Conservation (phyloP, 352 stramenopile genomes). For the Globisporangium nagaii region DNA sequence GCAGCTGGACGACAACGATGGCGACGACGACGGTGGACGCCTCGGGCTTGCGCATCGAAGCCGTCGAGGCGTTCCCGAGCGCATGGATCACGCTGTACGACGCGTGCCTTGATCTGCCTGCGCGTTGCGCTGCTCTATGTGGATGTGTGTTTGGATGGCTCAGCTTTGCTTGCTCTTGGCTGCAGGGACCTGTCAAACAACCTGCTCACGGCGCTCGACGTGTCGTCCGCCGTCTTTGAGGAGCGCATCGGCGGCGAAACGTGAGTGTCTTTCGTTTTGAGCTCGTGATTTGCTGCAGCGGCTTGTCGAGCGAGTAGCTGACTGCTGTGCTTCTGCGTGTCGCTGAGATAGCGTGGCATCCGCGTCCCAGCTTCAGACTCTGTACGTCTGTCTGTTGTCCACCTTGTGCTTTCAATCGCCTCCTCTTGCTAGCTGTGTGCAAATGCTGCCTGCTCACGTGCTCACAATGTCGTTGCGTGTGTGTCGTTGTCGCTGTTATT, state of each 20-base stretch:
- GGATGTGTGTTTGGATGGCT: neutral
- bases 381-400: neutral
- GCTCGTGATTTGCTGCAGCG: neutral
- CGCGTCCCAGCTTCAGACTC: neutral
- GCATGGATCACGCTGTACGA: constrained; percentile 3
- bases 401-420: neutral
- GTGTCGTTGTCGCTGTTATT: neutral
- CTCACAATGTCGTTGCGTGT: neutral
- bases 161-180: neutral
- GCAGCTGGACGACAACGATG: neutral
- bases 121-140: neutral
- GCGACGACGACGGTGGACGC: neutral
- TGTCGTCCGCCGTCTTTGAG: neutral
- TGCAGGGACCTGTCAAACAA: constrained; percentile 11
- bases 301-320: neutral
- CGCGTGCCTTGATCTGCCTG: too few species aligned
- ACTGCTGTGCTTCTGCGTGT: neutral
- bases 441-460: neutral
- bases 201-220: constrained; percentile 7
- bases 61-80: neutral
- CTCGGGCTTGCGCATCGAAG: constrained; percentile 1
- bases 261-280: neutral
- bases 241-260: neutral
- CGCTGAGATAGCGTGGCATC: neutral
- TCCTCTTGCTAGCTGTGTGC: neutral